Base-by-base conservation (phyloP, 83 land plant species). In the Isoetes engelmannii region DNA sequence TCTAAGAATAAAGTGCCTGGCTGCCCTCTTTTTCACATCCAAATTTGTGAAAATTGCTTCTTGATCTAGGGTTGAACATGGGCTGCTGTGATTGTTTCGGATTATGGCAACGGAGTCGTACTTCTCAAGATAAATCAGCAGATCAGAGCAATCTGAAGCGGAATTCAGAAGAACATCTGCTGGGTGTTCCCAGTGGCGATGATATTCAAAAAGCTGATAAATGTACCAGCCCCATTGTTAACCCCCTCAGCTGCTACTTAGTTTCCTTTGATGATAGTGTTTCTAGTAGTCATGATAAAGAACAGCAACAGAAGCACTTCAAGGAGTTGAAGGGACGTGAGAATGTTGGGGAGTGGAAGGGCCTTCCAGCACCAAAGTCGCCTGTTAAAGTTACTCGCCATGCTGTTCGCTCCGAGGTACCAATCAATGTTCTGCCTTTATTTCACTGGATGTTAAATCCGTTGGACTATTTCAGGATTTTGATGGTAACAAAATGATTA, bases 401-500 rank as follows among this genome's bases (percentile, higher is more conserved):
- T 48, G 75, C 58, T 13, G 48, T 66, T 55, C 71, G 75, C 28
- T 73, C 69, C 5, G 75, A 73, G 75, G 75, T 73, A 73, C 53
- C 48, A 61, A 0, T 12, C 45, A 45, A 37, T n/a, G 6, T 19
- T 70, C 48, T 7, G 20, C 45, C 68, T n/a, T 15, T 70, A 12
- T 6, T 70, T 46, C 45, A 5, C 21, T 46, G n/a, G 12, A 17
- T 13, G 21, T 20, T 60, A 20, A 9, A 60, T 8, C n/a, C 42
- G 48, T 20, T 63, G 8, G 15, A 59, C 8, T 9, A 69, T 21
- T n/a, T 10, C 79, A 89, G 94, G 90, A 89, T 79, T 82, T 80
- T 58, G 63, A 89, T 74, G 97, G 97, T 17, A 84, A 83, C 67
- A 92, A 86, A 78, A 92, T 80, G 84, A 73, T 89, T 47, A 92